Conservation (phyloP, 1,284 basidiomycete species). For the Calocybe gambosa region DNA sequence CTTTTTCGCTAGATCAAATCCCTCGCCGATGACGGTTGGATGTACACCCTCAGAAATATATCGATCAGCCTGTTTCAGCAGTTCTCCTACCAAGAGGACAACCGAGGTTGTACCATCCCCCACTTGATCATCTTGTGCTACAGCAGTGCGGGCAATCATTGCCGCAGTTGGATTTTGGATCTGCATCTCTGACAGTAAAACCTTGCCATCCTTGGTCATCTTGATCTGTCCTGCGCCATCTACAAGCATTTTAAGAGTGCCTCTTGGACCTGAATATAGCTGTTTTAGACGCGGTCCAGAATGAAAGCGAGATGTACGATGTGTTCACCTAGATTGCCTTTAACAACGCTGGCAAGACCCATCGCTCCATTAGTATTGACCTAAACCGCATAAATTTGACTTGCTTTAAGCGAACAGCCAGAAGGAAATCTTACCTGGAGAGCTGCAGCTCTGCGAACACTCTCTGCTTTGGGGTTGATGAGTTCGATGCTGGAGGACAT, state of each 20-base stretch:
- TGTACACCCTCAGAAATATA: slow-evolving; percentile 99
- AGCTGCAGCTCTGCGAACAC: slow-evolving; percentile 86
- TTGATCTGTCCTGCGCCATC: slow-evolving; percentile 99
- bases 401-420: slow-evolving; percentile 8
- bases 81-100: slow-evolving; percentile 94
- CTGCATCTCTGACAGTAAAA: slow-evolving; percentile 99
- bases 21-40: slow-evolving; percentile 92
- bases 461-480: slow-evolving; percentile 95
- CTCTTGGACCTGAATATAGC: slow-evolving; percentile 69
- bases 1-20: slow-evolving; percentile 97
- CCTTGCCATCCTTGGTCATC: slow-evolving; percentile 99
- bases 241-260: slow-evolving; percentile 99
- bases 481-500: slow-evolving; percentile 86
- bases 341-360: slow-evolving; percentile 96
- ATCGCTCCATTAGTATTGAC: slow-evolving; percentile 92
- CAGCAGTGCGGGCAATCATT: slow-evolving; percentile 98
- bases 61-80: slow-evolving; percentile 96
- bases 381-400: slow-evolving; percentile 29
- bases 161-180: slow-evolving; percentile 99
- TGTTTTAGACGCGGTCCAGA: slow-evolving; percentile 12
- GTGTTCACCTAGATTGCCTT: slow-evolving; percentile 83
- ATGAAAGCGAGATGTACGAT: slow-evolving; percentile 17
- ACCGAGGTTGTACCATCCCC: slow-evolving; percentile 99
- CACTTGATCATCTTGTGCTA: slow-evolving; percentile 98
- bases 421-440: slow-evolving; percentile 62